Evolutionary conservation across 2,329 filamentous ascomycete species (phyloP).

Genomic region (Lecanicillium sp.): DNA sequence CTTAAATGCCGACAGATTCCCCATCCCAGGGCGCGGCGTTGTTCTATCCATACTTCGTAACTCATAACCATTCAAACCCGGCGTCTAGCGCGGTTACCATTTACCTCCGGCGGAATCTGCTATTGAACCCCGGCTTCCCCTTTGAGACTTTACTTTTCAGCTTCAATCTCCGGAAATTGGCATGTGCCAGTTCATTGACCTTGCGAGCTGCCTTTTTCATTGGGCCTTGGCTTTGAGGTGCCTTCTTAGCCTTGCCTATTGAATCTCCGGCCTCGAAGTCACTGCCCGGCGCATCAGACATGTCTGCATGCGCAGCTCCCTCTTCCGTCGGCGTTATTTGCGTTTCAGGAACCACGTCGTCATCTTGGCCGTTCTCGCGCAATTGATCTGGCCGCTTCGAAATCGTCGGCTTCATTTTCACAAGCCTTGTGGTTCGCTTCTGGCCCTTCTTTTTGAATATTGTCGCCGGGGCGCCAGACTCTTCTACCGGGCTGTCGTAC

Average conservation of each 20-base stretch:
- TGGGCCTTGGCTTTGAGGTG: conserved; percentile 29
- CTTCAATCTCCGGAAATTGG: conserved; percentile 61
- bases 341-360: conserved; percentile 24
- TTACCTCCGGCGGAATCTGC: conserved; percentile 49
- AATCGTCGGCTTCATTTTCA: conserved; percentile 53
- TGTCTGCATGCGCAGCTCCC: conserved; percentile 13
- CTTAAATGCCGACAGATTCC: too few species aligned
- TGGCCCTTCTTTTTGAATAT: conserved; percentile 77
- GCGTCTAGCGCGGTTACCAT: conserved; percentile 2
- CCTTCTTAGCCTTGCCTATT: conserved; percentile 21
- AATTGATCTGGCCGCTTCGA: conserved; percentile 34
- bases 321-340: conserved; percentile 13
- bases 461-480: conserved; percentile 51
- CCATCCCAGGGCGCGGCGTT: too few species aligned
- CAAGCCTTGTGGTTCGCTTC: conserved; percentile 66
- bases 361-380: conserved; percentile 21
- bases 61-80: conserved; percentile 10
- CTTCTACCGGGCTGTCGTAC: conserved; percentile 48
- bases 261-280: conserved; percentile 14
- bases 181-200: conserved; percentile 55
- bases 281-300: conserved; percentile 13
- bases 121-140: conserved; percentile 49
- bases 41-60: conserved; percentile 4
- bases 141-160: conserved; percentile 55
- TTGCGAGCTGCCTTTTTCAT: conserved; percentile 49